A percentile compares a stretch with the other conserved stretches of the same genome.
Evolutionary conservation across 345 rosid species (phyloP).

Genomic region (Viola odorata): DNA sequence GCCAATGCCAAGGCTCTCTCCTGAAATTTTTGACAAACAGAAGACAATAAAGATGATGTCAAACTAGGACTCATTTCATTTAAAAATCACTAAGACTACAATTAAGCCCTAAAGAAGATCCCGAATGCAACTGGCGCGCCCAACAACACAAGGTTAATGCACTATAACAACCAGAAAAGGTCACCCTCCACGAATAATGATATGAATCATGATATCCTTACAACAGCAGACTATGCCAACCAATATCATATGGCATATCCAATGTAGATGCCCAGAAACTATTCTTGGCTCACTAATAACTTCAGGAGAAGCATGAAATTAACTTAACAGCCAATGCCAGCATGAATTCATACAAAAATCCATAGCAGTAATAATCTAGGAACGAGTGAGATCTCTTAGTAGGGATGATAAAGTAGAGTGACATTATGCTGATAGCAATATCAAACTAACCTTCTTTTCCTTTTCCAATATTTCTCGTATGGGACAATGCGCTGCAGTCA

Average conservation of each 20-base stretch:
- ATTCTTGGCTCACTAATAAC: conserved; percentile 4
- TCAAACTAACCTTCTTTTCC: conserved; percentile 74
- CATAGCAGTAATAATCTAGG: background rate
- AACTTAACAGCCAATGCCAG: background rate
- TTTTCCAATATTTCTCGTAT: conserved; percentile 86
- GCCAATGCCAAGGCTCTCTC: conserved; percentile 58
- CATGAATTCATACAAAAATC: background rate
- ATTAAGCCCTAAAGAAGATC: background rate
- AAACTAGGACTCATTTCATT: background rate
- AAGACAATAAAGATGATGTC: background rate
- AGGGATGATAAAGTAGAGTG: no score
- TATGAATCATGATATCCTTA: no score
- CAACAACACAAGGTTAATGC: no score
- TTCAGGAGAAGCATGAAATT: background rate
- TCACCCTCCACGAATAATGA: no score
- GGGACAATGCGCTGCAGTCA: conserved; percentile 95
- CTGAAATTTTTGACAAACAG: conserved; percentile 31
- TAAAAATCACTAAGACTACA: background rate
- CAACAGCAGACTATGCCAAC: background rate
- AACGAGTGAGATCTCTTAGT: no score
- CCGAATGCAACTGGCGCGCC: background rate
- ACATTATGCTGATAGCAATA: background rate
- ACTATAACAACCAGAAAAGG: no score
- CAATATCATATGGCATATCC: no score
- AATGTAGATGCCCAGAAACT: background rate